These are phyloP conservation scores for Aspergillus cavernicola DNA, from an alignment of 495 filamentous ascomycete species.

Conservation along the genomic window DNA sequence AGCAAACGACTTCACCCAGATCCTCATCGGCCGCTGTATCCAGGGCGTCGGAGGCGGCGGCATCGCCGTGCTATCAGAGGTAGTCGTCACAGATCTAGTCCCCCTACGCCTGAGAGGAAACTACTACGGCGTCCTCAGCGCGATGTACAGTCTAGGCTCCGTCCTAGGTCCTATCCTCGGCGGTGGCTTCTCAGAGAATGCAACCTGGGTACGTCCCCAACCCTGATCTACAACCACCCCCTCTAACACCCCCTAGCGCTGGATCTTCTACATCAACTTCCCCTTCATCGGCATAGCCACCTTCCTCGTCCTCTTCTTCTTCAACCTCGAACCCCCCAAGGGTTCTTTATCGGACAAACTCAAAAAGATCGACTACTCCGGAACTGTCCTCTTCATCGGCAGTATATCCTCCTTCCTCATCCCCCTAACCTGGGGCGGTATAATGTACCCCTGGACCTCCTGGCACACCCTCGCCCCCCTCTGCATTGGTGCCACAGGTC, in stretches of 20 bases:
- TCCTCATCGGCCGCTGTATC: slow-evolving; percentile 31
- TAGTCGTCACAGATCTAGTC: slow-evolving; percentile 38
- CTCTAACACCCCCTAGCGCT: slow-evolving; percentile 31
- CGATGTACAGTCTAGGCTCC: slow-evolving; percentile 23
- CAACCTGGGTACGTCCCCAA: slow-evolving; percentile 33
- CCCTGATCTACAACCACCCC: background rate
- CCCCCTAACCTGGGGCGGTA: slow-evolving; percentile 53
- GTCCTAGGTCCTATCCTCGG: slow-evolving; percentile 36
- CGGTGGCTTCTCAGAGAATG: slow-evolving; percentile 27
- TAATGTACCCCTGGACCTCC: slow-evolving; percentile 48
- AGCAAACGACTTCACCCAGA: slow-evolving; percentile 25
- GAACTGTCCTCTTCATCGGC: slow-evolving; percentile 47
- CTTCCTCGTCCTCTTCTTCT: slow-evolving; percentile 49
- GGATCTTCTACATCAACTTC: slow-evolving; percentile 69
- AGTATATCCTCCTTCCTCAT: slow-evolving; percentile 46
- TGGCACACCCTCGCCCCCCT: slow-evolving; percentile 48
- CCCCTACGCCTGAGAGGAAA: slow-evolving; percentile 34
- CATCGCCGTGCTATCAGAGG: slow-evolving; percentile 27
- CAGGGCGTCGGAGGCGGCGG: slow-evolving; percentile 38
- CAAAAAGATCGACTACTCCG: slow-evolving; percentile 52
- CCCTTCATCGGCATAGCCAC: slow-evolving; percentile 47
- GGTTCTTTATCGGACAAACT: slow-evolving; percentile 30
- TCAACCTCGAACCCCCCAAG: slow-evolving; percentile 21
- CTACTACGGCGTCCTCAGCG: slow-evolving; percentile 28
- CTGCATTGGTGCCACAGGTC: slow-evolving; percentile 12